Conservation (phyloP, 192 early-diverging fungal genomes). For the Backusella macrospora region DNA sequence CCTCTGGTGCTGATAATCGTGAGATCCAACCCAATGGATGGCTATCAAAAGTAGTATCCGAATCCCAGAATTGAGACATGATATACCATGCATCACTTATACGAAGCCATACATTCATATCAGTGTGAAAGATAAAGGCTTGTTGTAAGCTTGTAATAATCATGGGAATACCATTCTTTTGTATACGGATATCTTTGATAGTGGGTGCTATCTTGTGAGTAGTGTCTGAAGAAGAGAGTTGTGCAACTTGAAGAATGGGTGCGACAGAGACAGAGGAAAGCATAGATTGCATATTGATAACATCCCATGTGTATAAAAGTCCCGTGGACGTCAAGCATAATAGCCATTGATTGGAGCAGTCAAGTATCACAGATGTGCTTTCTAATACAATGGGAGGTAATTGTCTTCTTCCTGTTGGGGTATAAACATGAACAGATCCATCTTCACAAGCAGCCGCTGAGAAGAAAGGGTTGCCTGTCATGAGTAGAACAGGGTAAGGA, state of each 20-base stretch:
- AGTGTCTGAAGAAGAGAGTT: constrained; percentile 29
- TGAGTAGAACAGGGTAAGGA: constrained; percentile 53
- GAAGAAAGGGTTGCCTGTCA: constrained; percentile 62
- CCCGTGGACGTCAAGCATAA: constrained; percentile 68
- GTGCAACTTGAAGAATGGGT: constrained; percentile 59
- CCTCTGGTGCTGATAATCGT: constrained; percentile 24
- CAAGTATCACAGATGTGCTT: constrained; percentile 60
- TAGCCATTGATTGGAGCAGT: constrained; percentile 58
- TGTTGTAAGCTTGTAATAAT: constrained; percentile 65
- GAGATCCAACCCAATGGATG: constrained; percentile 34
- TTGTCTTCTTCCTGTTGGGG: constrained; percentile 66
- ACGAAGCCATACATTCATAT: constrained; percentile 72
- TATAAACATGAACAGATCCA: constrained; percentile 65
- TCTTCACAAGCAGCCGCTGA: constrained; percentile 68
- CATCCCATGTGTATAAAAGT: constrained; percentile 71
- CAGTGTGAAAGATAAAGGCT: constrained; percentile 64
- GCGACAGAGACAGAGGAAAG: constrained; percentile 61
- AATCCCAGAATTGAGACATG: constrained; percentile 47
- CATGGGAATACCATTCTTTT: constrained; percentile 64
- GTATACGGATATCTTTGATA: constrained; percentile 57
- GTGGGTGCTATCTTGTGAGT: constrained; percentile 38
- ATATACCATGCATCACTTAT: constrained; percentile 63
- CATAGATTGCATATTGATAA: constrained; percentile 47
- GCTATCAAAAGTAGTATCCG: constrained; percentile 27
- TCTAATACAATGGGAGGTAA: constrained; percentile 69